Evolutionary conservation across 2,329 filamentous ascomycete species (phyloP), one percentile per base, ranked within the genome.

Genomic region (Aspergillus calidoustus): DNA sequence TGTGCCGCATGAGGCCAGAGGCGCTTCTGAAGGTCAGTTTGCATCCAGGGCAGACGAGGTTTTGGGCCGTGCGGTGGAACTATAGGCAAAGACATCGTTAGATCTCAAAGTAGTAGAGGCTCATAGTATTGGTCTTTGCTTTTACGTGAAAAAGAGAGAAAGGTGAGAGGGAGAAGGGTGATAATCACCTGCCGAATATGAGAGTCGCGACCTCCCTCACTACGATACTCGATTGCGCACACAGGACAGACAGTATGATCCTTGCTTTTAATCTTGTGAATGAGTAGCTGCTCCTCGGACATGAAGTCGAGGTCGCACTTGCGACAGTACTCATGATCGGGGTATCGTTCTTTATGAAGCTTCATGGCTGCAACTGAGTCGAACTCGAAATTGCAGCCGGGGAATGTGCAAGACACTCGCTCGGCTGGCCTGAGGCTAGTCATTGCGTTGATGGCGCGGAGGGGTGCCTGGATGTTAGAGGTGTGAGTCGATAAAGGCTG

Each of bases 171-270:
- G 19, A 7, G 7, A 30, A 17, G n/a, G 17, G n/a, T 1, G 30
- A n/a, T 3, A 44, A 17, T 50, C 69, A 86, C 84, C 65, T 79
- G 71, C 58, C 79, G 75, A n/a, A 86, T 79, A 64, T 89, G 86
- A 22, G 68, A 68, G 57, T 82, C 80, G 11, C 83, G 76, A 1
- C 84, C 86, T 23, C 78, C 79, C 3, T 80, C 75, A 30, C 80
- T 84, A 63, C 81, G 81, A 73, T 86, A 87, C 47, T 87, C 84
- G 8, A 80, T 70, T 13, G 82, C 83, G 57, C 86, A 88, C 47
- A 86, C 77, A 13, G 84, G 82, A 69, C 86, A 89, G 54, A 80
- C 80, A 50, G 84, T 81, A 63, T 85, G 82, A 31, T 77, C 79
- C 3, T 76, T 69, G 55, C 75, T 81, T 52, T 72, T 70, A 47